phyloP scores from a whole-genome alignment of 768 basidiomycete species.

The Tylopilus balloui region DNA sequence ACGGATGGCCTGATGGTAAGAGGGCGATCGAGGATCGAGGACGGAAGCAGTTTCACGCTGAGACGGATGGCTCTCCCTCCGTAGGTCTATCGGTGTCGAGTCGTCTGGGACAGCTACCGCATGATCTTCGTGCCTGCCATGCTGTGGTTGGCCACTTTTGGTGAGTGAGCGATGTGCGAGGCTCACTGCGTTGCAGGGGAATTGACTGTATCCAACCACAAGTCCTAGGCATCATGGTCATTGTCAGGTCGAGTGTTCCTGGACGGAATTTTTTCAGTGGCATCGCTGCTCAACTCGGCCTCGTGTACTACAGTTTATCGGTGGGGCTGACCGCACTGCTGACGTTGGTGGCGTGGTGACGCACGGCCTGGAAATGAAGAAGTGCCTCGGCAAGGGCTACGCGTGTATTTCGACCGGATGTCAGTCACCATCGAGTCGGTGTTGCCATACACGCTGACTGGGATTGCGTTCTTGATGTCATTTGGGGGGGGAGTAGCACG shows the following conservation, averaged over 20 bases:
- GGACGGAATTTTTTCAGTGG: conserved; percentile 19
- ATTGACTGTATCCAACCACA: not conserved
- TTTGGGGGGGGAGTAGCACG: conserved; percentile 15
- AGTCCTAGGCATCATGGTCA: conserved; percentile 19
- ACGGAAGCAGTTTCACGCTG: not conserved
- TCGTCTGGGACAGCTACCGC: conserved; percentile 27
- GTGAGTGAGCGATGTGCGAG: too few species aligned
- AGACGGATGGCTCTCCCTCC: not conserved
- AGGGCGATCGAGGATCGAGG: not conserved
- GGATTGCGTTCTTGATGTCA: conserved; percentile 22
- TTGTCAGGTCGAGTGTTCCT: conserved; percentile 14
- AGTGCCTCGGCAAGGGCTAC: conserved; percentile 17
- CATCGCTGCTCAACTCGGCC: conserved; percentile 9
- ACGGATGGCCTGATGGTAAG: conserved; percentile 38
- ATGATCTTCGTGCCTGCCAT: conserved; percentile 17
- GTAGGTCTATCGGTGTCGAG: conserved; percentile 38
- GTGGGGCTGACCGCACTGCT: conserved; percentile 20
- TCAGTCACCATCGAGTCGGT: conserved; percentile 23
- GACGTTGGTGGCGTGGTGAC: conserved; percentile 14
- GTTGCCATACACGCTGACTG: conserved; percentile 24
- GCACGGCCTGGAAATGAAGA: conserved; percentile 10
- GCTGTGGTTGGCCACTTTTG: conserved; percentile 24
- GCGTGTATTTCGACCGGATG: conserved; percentile 20
- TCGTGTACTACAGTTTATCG: conserved; percentile 20
- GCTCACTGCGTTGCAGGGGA: too few species aligned